These are phyloP conservation scores for Termitomyces sp. DNA, from an alignment of 768 basidiomycete genomes.

Conservation along the genomic window DNA sequence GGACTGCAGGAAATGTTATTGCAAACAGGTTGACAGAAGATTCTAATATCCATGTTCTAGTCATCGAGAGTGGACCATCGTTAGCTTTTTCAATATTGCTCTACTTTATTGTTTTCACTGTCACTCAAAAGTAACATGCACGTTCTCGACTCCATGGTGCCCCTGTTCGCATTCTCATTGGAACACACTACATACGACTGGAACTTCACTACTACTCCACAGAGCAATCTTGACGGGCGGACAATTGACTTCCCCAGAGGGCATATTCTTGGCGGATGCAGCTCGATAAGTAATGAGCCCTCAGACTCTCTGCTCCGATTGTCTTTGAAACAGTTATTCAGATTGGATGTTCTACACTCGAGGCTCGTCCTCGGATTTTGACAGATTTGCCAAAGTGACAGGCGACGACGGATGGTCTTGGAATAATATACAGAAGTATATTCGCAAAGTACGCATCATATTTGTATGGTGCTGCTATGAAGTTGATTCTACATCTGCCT, in stretches of 20 bases:
- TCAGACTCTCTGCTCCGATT: background rate
- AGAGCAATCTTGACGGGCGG: conserved; percentile 16
- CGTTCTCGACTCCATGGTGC: conserved; percentile 17
- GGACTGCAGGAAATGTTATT: conserved; percentile 1
- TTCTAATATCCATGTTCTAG: background rate
- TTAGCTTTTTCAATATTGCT: background rate
- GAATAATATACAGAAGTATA: conserved; percentile 14
- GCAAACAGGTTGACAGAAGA: background rate
- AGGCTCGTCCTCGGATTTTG: conserved; percentile 19
- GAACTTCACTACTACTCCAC: conserved; percentile 24
- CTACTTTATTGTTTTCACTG: background rate
- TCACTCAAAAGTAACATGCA: conserved; percentile 13
- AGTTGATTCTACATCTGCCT: background rate
- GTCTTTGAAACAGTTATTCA: background rate
- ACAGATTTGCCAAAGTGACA: conserved; percentile 18
- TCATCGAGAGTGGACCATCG: background rate
- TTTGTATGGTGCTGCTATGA: background rate
- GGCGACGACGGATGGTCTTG: conserved; percentile 26
- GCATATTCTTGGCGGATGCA: conserved; percentile 26
- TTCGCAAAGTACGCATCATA: conserved; percentile 4
- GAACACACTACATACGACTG: conserved; percentile 19
- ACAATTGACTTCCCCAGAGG: conserved; percentile 16
- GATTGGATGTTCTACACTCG: conserved; percentile 20
- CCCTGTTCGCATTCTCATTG: conserved; percentile 12
- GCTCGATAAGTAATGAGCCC: conserved; percentile 18